Evolutionary conservation across 2,329 filamentous ascomycete species (phyloP).

Genomic region (Xylariaceae sp.): DNA sequence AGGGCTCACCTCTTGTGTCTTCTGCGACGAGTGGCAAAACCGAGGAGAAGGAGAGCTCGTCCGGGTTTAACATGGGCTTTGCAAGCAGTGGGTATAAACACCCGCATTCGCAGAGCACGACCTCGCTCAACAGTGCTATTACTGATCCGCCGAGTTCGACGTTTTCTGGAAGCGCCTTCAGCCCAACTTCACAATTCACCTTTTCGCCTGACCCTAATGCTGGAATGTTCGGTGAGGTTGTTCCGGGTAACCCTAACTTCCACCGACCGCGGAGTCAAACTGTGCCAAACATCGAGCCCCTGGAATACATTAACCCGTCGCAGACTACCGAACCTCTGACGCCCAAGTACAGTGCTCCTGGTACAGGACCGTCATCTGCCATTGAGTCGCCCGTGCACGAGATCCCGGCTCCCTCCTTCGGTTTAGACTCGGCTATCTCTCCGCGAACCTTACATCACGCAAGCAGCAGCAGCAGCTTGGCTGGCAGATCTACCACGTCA

Average conservation of each 20-base stretch:
- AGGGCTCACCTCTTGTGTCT: conserved; percentile 70
- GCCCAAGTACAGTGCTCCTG: conserved; percentile 54
- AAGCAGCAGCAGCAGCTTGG: conserved; percentile 57
- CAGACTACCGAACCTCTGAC: conserved; percentile 53
- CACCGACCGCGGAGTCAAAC: conserved; percentile 87
- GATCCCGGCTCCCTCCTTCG: conserved; percentile 48
- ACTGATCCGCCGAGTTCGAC: conserved; percentile 68
- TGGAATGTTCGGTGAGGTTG: conserved; percentile 64
- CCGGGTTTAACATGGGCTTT: conserved; percentile 63
- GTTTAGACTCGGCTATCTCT: conserved; percentile 53
- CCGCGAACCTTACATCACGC: conserved; percentile 56
- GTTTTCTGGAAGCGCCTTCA: conserved; percentile 74
- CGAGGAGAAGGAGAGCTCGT: conserved; percentile 68
- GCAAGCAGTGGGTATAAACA: conserved; percentile 60
- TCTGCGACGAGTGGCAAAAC: conserved; percentile 70
- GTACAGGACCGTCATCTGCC: conserved; percentile 57
- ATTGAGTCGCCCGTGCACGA: conserved; percentile 60
- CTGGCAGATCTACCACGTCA: conserved; percentile 46
- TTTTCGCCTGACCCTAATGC: conserved; percentile 77
- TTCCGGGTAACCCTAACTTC: conserved; percentile 56
- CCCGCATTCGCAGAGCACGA: conserved; percentile 69
- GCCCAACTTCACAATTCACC: conserved; percentile 74
- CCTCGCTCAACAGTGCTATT: conserved; percentile 71
- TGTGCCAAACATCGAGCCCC: conserved; percentile 72
- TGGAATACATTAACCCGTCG: conserved; percentile 60